Evolutionary conservation across 2,329 filamentous ascomycete species (phyloP).

Genomic region (Botryotinia globosa): DNA sequence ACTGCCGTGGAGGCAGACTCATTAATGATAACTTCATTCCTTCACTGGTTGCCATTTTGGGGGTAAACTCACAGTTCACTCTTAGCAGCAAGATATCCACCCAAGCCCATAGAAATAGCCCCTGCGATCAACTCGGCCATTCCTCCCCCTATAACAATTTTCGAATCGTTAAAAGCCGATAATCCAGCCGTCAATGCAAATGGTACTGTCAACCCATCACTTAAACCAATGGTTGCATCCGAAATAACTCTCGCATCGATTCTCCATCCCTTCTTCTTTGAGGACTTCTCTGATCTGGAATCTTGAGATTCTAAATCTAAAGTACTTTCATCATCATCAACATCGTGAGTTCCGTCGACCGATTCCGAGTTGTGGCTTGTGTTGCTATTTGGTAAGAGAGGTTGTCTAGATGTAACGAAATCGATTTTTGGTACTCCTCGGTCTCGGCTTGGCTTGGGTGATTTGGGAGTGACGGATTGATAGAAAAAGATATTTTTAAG

Average conservation of each 20-base stretch:
- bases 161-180: conserved; percentile 48
- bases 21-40: neutral
- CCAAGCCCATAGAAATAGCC: conserved; percentile 61
- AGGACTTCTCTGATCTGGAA: conserved; percentile 27
- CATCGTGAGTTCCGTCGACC: neutral
- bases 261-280: conserved; percentile 31
- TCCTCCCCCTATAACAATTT: conserved; percentile 55
- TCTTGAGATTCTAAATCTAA: conserved; percentile 33
- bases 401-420: conserved; percentile 26
- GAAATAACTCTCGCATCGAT: conserved; percentile 41
- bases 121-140: conserved; percentile 60
- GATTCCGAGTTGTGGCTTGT: conserved; percentile 2
- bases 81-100: conserved; percentile 55
- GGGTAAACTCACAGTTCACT: conserved; percentile 41
- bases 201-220: conserved; percentile 61
- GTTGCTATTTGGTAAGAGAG: conserved; percentile 21
- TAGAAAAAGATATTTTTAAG: conserved; percentile 38
- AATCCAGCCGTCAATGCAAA: conserved; percentile 62
- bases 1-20: neutral
- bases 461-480: conserved; percentile 23
- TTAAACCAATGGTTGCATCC: conserved; percentile 60
- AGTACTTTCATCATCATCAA: conserved; percentile 11
- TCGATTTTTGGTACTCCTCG: conserved; percentile 12
- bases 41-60: no score
- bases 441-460: neutral